Evolutionary conservation across 441 rosid genomes (phyloP).

Genomic region (Gossypium aridum): DNA sequence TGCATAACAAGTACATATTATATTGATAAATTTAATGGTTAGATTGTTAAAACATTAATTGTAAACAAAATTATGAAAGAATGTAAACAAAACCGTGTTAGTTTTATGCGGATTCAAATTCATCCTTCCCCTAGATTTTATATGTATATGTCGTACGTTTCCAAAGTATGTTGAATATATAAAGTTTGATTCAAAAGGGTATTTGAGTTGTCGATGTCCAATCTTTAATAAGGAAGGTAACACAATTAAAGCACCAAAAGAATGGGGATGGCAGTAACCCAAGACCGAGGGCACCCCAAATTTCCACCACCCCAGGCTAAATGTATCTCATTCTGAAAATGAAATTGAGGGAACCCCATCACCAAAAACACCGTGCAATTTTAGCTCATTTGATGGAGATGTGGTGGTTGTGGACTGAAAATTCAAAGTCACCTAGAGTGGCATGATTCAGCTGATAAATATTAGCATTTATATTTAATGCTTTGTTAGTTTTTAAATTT

Average conservation of each 20-base stretch:
- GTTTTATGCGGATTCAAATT: too few species aligned
- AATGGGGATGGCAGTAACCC: not conserved
- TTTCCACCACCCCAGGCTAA: too few species aligned
- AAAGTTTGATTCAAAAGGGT: not conserved
- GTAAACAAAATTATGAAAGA: too few species aligned
- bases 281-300: not conserved
- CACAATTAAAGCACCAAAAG: not conserved
- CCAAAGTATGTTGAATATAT: not conserved
- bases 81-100: too few species aligned
- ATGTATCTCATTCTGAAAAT: too few species aligned
- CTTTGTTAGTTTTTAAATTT: too few species aligned
- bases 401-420: not conserved
- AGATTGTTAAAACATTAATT: too few species aligned
- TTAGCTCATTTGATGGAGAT: not conserved
- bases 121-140: too few species aligned
- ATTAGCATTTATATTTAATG: too few species aligned
- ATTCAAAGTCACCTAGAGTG: constrained; percentile 8
- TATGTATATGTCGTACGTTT: too few species aligned
- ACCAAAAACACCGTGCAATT: not conserved
- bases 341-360: not conserved
- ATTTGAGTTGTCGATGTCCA: not conserved
- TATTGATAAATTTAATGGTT: too few species aligned
- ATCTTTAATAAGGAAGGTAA: not conserved
- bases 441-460: not conserved
- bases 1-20: too few species aligned